Evolutionary conservation across 345 rosid genomes (phyloP), one percentile per base, ranked within the genome.

Genomic region (Bruguiera parviflora): DNA sequence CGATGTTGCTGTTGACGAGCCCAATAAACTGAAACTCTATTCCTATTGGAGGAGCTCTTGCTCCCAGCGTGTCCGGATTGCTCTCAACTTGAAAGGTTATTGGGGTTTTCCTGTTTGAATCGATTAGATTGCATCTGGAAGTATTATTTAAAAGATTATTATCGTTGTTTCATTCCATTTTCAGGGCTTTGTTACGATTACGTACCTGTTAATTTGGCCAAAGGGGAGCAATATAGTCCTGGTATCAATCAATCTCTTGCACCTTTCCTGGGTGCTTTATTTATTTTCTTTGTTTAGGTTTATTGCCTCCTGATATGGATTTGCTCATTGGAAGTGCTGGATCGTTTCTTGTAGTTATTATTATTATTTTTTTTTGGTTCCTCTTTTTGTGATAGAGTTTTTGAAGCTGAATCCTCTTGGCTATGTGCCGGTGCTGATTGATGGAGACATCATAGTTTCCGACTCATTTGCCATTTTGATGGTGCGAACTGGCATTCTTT

Each of bases 41-140:
- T 86, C 89, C 46, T 84, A 85, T 83, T 90, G 87, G 85, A 78
- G 77, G 73, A 92, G 98, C 78, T 92, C 98, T 0, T 90, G 96
- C 66, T 77, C 93, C 25, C 82, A 27, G 35, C 92, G 98, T 4
- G 91, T 92, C 67, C 83, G 96, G 8, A 82, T 88, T 68, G 96
- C 89, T 9, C 96, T 92, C 79, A 73, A 83, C 73, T 66, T 92
- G 61, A 92, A 92, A 90, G 92, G 96, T 86, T 58, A 43, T 0
- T 8, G 3, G 18, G 18, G 49, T 43, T 43, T 43, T 43, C 49
- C 15, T 11, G 49, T 43, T 43, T 43, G 49, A 15, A 49, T 25
- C 53, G 2, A 46, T 20, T 39, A 5, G 49, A 43, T 43, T 43
- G 18, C 49, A 43, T 13, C 49, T 43, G 18, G 49, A 43, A 43